These are phyloP conservation scores for Arabis alpina DNA, from an alignment of 345 rosid genomes.

Conservation along the genomic window DNA sequence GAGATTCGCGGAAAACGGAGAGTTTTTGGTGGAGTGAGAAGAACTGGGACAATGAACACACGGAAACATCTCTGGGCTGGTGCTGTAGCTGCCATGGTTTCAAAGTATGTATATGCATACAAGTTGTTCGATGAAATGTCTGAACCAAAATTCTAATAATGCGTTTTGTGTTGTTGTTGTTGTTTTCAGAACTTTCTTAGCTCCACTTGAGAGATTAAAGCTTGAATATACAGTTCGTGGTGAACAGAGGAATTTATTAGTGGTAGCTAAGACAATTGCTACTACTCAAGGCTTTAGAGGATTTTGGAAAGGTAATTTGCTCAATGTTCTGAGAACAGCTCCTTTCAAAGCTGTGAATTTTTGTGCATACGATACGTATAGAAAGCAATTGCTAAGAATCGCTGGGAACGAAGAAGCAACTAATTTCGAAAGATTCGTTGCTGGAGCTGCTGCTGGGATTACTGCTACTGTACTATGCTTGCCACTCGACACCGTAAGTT, in stretches of 20 bases:
- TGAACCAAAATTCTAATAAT: slow-evolving; percentile 21
- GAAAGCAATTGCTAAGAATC: slow-evolving; percentile 62
- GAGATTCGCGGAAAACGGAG: slow-evolving; percentile 41
- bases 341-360: slow-evolving; percentile 95
- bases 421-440: slow-evolving; percentile 83
- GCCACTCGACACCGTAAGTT: slow-evolving; percentile 91
- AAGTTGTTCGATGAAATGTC: slow-evolving; percentile 30
- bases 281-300: slow-evolving; percentile 73
- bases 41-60: slow-evolving; percentile 65
- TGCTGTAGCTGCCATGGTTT: slow-evolving; percentile 88
- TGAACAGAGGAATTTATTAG: slow-evolving; percentile 65
- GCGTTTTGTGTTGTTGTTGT: slow-evolving; percentile 22
- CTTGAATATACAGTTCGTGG: slow-evolving; percentile 84
- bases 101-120: slow-evolving; percentile 53
- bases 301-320: slow-evolving; percentile 93
- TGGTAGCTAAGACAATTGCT: slow-evolving; percentile 66
- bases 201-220: slow-evolving; percentile 93
- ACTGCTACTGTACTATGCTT: slow-evolving; percentile 90
- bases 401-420: slow-evolving; percentile 76
- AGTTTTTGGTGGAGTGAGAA: slow-evolving; percentile 34
- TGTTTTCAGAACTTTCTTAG: slow-evolving; percentile 69
- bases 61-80: slow-evolving; percentile 90
- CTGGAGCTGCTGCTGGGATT: slow-evolving; percentile 96
- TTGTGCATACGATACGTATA: slow-evolving; percentile 85
- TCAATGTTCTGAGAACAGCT: slow-evolving; percentile 92